Conservation (phyloP, 306 rosid species). For the Ceratonia siliqua region DNA sequence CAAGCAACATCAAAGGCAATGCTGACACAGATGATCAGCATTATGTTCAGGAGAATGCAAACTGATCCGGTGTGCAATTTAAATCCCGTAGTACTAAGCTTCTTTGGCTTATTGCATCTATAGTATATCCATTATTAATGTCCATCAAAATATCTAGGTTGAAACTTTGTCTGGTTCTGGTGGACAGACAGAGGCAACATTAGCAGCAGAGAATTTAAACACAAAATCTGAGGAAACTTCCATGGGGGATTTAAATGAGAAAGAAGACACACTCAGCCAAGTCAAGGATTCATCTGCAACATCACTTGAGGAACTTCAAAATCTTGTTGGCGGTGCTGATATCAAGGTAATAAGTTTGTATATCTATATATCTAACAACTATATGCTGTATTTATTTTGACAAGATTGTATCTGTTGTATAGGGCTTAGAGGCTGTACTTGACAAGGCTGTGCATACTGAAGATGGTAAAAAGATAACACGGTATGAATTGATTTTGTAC, state of each 20-base stretch:
- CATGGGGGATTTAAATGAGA: conserved; percentile 42
- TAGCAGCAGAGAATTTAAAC: conserved; percentile 38
- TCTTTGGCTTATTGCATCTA: conserved; percentile 26
- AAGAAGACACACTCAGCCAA: conserved; percentile 57
- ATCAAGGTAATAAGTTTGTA: conserved; percentile 66
- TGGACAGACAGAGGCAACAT: conserved; percentile 39
- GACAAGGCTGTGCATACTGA: conserved; percentile 93
- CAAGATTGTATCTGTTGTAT: conserved; percentile 37
- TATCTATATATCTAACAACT: conserved; percentile 3
- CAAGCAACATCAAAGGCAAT: conserved; percentile 99
- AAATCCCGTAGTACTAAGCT: conserved; percentile 28
- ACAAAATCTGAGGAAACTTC: conserved; percentile 42
- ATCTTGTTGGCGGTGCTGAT: conserved; percentile 83
- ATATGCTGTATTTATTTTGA: conserved; percentile 23
- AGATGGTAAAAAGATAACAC: conserved; percentile 89
- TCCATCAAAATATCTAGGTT: conserved; percentile 50
- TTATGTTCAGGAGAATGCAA: conserved; percentile 90
- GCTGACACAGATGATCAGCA: conserved; percentile 96
- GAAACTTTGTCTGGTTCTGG: conserved; percentile 52
- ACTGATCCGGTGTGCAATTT: conserved; percentile 64
- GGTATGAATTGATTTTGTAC: conserved; percentile 53
- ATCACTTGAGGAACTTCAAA: conserved; percentile 70
- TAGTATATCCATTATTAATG: conserved; percentile 25
- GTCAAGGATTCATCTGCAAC: conserved; percentile 49
- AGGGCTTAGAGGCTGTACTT: conserved; percentile 96